Evolutionary conservation across 805 yeast genomes (phyloP), one percentile per base, ranked within the genome.

Genomic region (Starmerella lactis-condensi): DNA sequence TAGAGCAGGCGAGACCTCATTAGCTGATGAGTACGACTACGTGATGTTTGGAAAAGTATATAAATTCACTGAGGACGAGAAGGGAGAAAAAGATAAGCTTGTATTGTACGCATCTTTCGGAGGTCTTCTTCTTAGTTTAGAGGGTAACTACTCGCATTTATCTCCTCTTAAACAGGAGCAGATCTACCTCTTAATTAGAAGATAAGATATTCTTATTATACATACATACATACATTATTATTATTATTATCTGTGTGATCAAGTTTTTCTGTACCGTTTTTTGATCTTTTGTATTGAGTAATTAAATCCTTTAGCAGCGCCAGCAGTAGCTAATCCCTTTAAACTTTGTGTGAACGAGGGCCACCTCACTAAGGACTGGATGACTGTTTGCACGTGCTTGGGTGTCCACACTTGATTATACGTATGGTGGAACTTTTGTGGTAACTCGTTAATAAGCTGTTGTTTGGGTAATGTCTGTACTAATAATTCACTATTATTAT

Each of bases 31-130:
- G 51, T 85, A 82, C 60, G 96, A 85, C 54, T 89, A 89, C 48
- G 96, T 89, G 42, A 85, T 89, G 96, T 72, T 83, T 53, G 98
- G 98, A 33, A 82, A 93, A 5, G 92, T 89, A 28, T 89, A 89
- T 63, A 83, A 85, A 54, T 89, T 89, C 51, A 94, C 85, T 53
- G 98, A 89, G 58, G 26, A 23, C 26, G 39, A 37, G 11, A 35
- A 35, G 31, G 34, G 35, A 21, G 61, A 64, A 26, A 68, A 68
- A 41, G 69, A 64, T 39, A 58, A 60, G 43, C 60, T 62, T 49
- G 73, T 91, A 14, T 93, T 85, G 16, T 89, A 81, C 52, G 78
- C 81, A 35, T 85, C 96, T 3, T 89, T 83, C 53, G 98, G 98
- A 34, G 98, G 98, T 4, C 65, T 89, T 46, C 64, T 89, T 45